Base-by-base conservation (phyloP, 2,329 filamentous ascomycete genomes). In the Sphaerostilbella broomeana region DNA sequence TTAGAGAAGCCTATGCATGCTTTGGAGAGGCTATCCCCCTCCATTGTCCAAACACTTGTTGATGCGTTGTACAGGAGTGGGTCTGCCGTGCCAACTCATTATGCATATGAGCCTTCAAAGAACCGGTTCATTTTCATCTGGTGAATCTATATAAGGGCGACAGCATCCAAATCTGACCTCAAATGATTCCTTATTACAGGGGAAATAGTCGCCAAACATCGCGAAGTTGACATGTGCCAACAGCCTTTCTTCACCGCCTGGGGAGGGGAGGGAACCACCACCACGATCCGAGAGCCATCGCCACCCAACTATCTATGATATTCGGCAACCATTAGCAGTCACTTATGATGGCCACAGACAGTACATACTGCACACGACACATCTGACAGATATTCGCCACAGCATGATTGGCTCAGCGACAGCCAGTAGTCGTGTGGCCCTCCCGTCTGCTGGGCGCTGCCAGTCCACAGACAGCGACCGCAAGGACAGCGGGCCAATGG, bases 1-100 rank as follows among this genome's bases (percentile, higher is more conserved):
- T 15, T 38, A 28, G 22, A n/a, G n/a, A 42, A 42, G 32, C 29
- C 20, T 19, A 15, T 18, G 31, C 26, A 24, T 18, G 35, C 34
- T 26, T 24, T 18, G 20, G 12, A 32, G 17, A 16, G n/a, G 19
- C 17, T 20, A 19, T 26, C 31, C 30, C 33, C 27, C 27, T 28
- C 34, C 40, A 32, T 33, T 31, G 17, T 31, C 31, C 38, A 33
- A 24, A 36, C 32, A 37, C 24, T 32, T 38, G 32, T 37, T 37
- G 42, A 44, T 37, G 42, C 37, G 42, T 41, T 41, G 42, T 41
- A 41, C 37, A 41, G 40, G 42, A 30, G 35, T 38, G 42, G 42
- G 37, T 37, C 42, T 32, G 16, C 27, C 25, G 27, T 44, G 42
- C 28, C 42, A 44, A 36, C 37, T 44, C 42, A 44, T 44, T 44